Evolutionary conservation across 805 yeast species (phyloP), one percentile per base, ranked within the genome.

Genomic region (Komagataella kurtzmanii): DNA sequence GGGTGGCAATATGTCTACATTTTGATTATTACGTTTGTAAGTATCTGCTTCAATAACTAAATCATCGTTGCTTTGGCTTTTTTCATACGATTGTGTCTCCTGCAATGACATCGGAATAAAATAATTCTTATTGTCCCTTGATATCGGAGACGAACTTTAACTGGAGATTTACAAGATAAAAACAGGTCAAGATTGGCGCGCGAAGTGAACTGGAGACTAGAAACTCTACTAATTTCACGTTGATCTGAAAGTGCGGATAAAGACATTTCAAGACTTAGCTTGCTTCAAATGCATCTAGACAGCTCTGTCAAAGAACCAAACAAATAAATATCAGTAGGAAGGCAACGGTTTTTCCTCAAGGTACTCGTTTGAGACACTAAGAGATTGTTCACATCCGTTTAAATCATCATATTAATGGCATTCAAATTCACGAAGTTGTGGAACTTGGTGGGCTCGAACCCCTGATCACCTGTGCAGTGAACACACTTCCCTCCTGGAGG

Each of bases 1-100:
- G 44, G 63, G 65, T 45, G 67, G 66, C 52, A 64, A 53, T n/a
- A 64, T 54, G 51, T 63, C 68, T 45, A 63, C 67, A 19, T 61
- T 64, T 21, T 62, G 66, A n/a, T 60, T 63, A 46, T 21, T 46
- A 36, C 18, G 36, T 30, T 45, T 46, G 43, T 44, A 51, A 23
- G 51, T 53, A 12, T 21, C 49, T 44, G 50, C 54, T 21, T 56
- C 58, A 17, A 30, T 30, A 14, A 14, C n/a, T 10, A 14, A 10
- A 8, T 52, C 52, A 21, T 48, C 54, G 21, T 61, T 58, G 50
- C 57, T 17, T 52, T 53, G 50, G 51, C 24, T 43, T 44, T 23
- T 18, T 49, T 49, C 47, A 17, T 23, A 48, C 45, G 6, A 17
- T 48, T 14, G 45, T 17, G 14, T 30, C 40, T 30, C 40, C 3